Base-by-base conservation (phyloP, 257 asterid species). In the Sherardia arvensis region DNA sequence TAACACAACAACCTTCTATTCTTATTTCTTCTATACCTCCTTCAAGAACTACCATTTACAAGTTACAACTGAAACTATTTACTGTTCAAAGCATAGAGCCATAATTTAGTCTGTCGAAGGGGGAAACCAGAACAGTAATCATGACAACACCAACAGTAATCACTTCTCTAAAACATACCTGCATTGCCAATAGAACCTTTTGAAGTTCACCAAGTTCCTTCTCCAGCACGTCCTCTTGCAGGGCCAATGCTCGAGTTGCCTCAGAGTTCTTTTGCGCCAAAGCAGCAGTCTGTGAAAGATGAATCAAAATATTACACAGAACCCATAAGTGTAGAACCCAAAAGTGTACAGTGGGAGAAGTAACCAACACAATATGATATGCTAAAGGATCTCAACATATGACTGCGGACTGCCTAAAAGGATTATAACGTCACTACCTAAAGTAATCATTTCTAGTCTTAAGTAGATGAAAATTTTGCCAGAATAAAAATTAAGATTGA, bases 121-220 rank as follows among this genome's bases (percentile, higher is more conserved):
- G 12, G 27, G n/a, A n/a, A n/a, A n/a, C n/a, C n/a, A n/a, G n/a
- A n/a, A n/a, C n/a, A n/a, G n/a, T n/a, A n/a, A n/a, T n/a, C n/a
- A n/a, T n/a, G n/a, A n/a, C n/a, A n/a, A n/a, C n/a, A n/a, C n/a
- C n/a, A n/a, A n/a, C n/a, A n/a, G n/a, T 8, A 60, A 3, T 38
- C 8, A 40, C 20, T 1, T 11, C 28, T 33, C 10, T 7, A 12
- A 45, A 11, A 12, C 45, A 6, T 84, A 91, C 98, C 94, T 91
- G 98, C 96, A 91, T 91, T 71, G 96, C 90, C 73, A 90, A 77
- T 26, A 90, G 84, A 83, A 82, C 86, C 66, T 84, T 87, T 74
- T 87, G 96, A 73, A 84, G 76, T 77, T 90, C 96, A 66, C 83
- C 79, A 23, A 90, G 87, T 81, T 87, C 97, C 79, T 79, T 82